A percentile compares a stretch with the other conserved stretches of the same genome.
phyloP scores from a whole-genome alignment of 345 rosid genomes.

The Populus alba region DNA sequence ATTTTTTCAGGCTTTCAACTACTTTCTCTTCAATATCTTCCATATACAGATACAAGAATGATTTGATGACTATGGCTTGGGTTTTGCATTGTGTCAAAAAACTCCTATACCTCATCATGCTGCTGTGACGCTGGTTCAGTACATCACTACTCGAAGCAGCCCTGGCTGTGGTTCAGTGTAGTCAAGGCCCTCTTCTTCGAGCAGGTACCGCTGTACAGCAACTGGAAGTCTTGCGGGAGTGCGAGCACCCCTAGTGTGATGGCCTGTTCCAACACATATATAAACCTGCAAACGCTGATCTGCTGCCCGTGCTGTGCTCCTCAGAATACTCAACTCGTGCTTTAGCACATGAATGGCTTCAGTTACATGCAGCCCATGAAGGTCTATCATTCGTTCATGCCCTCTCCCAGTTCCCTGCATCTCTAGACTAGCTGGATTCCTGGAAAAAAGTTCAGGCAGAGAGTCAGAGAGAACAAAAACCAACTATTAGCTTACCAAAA shows the following conservation, averaged over 20 bases:
- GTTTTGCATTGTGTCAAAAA: constrained; percentile 36
- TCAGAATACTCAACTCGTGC: constrained; percentile 69
- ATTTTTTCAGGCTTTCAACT: constrained; percentile 30
- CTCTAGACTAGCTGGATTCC: constrained; percentile 73
- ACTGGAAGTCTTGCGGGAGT: constrained; percentile 90
- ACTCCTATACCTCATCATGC: constrained; percentile 33
- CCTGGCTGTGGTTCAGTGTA: constrained; percentile 92
- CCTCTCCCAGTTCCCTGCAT: constrained; percentile 62
- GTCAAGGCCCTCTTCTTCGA: constrained; percentile 89
- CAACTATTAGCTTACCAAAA: constrained; percentile 9
- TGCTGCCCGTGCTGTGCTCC: constrained; percentile 66
- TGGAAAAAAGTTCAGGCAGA: constrained; percentile 16
- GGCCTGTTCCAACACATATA: constrained; percentile 94
- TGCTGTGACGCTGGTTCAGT: constrained; percentile 40
- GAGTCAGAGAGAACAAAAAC: not conserved
- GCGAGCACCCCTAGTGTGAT: constrained; percentile 87
- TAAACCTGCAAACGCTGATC: constrained; percentile 86
- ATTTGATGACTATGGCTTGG: constrained; percentile 23
- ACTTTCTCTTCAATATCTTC: constrained; percentile 45
- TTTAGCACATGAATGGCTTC: constrained; percentile 86
- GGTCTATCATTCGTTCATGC: constrained; percentile 87
- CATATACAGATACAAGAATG: constrained; percentile 62
- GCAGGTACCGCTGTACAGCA: constrained; percentile 83
- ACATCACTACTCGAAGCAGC: constrained; percentile 81
- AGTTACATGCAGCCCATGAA: constrained; percentile 88